Evolutionary conservation across 495 filamentous ascomycete species (phyloP), one percentile per base, ranked within the genome.

Genomic region (Tuber brumale): DNA sequence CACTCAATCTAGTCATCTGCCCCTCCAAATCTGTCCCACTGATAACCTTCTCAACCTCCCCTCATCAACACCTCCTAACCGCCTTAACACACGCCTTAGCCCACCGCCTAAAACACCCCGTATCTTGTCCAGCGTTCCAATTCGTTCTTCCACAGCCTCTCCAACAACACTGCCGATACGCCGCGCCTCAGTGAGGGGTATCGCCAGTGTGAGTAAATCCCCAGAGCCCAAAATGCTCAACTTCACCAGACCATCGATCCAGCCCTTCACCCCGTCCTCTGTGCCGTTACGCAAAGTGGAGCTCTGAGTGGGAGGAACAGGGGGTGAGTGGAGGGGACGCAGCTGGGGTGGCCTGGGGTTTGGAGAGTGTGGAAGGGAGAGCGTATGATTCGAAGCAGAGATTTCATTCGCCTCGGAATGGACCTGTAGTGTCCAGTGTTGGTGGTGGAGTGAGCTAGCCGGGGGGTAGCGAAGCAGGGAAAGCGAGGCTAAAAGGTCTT

Each of bases 311-410:
- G n/a, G n/a, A n/a, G n/a, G n/a, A n/a, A n/a, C n/a, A n/a, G n/a
- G n/a, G n/a, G n/a, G n/a, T n/a, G n/a, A n/a, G n/a, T n/a, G n/a
- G n/a, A n/a, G n/a, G n/a, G n/a, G n/a, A n/a, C n/a, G n/a, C n/a
- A n/a, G n/a, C n/a, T n/a, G n/a, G 21, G 48, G 23, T 57, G 48
- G 72, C 23, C 1, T 82, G 80, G 2, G 78, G 74, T 74, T 85
- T 85, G 27, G 85, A 72, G n/a, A 81, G 82, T 71, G 85, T 77
- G 14, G 83, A 79, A 76, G 85, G 82, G 61, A 41, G 39, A 80
- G 71, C 72, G 4, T 84, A 48, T 18, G 83, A 81, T 69, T 83
- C 84, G 70, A 78, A 85, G 74, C 84, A 85, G 43, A 85, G 79
- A 4, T 70, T 51, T 3, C 41, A 18, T 10, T 14, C 43, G 10